Base-by-base conservation (phyloP, 257 asterid species). In the Nicotiana otophora region DNA sequence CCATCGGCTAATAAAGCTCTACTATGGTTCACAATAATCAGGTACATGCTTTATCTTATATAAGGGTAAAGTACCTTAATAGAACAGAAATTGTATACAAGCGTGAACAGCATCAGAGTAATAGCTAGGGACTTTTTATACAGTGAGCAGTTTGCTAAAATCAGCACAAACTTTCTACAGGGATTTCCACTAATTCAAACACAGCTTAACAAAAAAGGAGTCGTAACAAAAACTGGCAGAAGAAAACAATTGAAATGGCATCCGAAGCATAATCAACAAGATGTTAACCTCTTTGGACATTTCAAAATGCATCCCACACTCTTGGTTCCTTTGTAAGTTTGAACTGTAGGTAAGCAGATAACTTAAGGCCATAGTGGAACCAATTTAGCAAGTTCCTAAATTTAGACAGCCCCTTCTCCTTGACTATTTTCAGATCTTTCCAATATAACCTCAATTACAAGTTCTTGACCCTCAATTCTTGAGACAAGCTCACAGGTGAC, bases 211-310 rank as follows among this genome's bases (percentile, higher is more conserved):
- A 46, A 51, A 20, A 63, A 64, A 80, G 70, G 58, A 34, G 55
- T 65, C 51, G 58, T 28, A 42, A 64, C 46, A 64, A 16, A 81
- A 81, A 28, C 78, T 48, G 76, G 83, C 23, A 74, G 42, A 48
- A 51, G 62, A 51, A 74, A 74, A 51, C 80, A 51, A 48, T 15
- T 74, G 42, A 66, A 70, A 51, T 16, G 77, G 28, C 57, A 55
- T 78, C 57, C 30, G 31, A 8, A 51, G 74, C 75, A 34, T 61
- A 84, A 89, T 79, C 86, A 89, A 88, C 90, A 89, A 88, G 94
- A 87, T 85, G 94, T 89, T 89, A 89, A 88, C 87, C 87, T 65
- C 51, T 81, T 77, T 80, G 30, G 83, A 81, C 34, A 81, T 66
- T 39, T 51, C 51, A 51, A 42, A 12, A 31, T 65, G 48, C 62